Conservation (phyloP, 345 rosid genomes). For the Raphanus raphanistrum region DNA sequence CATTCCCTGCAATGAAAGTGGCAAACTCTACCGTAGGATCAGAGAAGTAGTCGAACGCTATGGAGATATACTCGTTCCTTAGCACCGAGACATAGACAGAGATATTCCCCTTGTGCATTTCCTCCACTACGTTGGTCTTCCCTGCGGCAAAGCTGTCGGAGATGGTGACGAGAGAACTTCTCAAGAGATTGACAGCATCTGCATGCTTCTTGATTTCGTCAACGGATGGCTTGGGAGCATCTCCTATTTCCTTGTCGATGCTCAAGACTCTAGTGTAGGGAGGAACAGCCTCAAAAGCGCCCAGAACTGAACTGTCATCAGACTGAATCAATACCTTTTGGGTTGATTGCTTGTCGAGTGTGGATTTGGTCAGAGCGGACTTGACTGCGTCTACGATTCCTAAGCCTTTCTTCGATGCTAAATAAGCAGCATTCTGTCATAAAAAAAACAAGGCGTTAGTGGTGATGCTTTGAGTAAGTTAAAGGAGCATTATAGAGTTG, state of each 20-base stretch:
- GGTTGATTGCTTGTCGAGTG: background rate
- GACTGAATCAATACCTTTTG: background rate
- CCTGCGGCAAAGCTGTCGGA: background rate
- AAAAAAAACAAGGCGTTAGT: background rate
- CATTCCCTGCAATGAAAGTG: background rate
- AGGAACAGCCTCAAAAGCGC: background rate
- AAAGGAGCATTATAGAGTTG: background rate
- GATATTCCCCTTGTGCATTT: background rate
- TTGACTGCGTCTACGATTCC: background rate
- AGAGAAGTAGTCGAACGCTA: background rate
- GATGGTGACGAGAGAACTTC: background rate
- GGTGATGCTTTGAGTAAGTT: background rate
- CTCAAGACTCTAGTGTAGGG: background rate
- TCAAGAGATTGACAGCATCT: background rate
- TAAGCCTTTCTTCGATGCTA: background rate
- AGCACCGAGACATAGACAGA: background rate
- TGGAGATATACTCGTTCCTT: background rate
- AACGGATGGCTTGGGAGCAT: background rate
- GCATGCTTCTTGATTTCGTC: background rate
- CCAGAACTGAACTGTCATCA: background rate
- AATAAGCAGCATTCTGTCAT: background rate
- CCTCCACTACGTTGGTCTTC: background rate
- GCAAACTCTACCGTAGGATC: background rate
- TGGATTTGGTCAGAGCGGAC: slow-evolving; percentile 1
- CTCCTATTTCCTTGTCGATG: background rate